A percentile compares a stretch with the other conserved stretches of the same genome.
Conservation (phyloP, 345 rosid genomes). For the Rhodamnia rubescens region DNA sequence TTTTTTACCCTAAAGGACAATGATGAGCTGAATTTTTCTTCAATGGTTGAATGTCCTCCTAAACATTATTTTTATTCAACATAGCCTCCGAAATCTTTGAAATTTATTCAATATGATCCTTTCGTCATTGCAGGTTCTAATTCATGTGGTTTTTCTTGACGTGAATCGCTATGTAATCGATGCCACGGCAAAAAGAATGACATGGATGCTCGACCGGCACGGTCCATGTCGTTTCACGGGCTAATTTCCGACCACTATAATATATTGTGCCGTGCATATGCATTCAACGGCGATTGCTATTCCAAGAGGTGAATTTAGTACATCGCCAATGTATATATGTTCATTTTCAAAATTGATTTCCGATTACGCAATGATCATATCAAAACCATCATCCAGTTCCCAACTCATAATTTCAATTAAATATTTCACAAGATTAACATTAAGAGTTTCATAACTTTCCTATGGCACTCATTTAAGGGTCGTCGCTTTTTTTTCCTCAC, state of each 20-base stretch:
- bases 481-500: background rate
- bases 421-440: no score
- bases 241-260: background rate
- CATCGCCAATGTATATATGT: background rate
- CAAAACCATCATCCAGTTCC: background rate
- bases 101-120: background rate
- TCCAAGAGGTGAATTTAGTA: background rate
- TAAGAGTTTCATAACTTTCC: background rate
- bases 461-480: background rate
- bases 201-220: background rate
- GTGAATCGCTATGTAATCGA: background rate
- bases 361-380: background rate
- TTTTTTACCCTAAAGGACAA: background rate
- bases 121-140: background rate
- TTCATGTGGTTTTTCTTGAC: background rate
- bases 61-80: background rate
- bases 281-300: background rate
- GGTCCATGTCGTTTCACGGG: background rate
- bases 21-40: background rate
- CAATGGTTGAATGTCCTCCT: background rate
- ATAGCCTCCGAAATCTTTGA: background rate
- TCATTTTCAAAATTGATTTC: background rate
- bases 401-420: background rate
- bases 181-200: background rate
- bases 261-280: background rate